phyloP scores from a whole-genome alignment of 1,139 yeast species.

The Pichia sp. region DNA sequence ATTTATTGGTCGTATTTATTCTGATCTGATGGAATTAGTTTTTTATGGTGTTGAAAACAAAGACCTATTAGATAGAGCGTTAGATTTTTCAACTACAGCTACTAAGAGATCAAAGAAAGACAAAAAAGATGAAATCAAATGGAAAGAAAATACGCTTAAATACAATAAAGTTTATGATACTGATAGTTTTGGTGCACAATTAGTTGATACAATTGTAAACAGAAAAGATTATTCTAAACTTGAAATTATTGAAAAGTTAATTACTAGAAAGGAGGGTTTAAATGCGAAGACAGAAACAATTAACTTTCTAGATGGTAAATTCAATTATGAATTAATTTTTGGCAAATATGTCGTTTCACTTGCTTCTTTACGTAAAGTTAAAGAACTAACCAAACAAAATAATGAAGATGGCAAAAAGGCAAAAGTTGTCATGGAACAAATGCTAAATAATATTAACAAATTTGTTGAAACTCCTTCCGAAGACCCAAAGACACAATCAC shows the following conservation, averaged over 20 bases:
- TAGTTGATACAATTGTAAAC: slow-evolving; percentile 6
- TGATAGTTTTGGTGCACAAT: slow-evolving; percentile 43
- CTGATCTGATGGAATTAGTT: slow-evolving; percentile 59
- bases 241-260: slow-evolving; percentile 7
- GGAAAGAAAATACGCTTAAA: slow-evolving; percentile 34
- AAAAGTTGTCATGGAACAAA: not conserved
- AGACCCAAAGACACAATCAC: slow-evolving; percentile 12
- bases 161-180: slow-evolving; percentile 39
- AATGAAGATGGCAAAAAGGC: slow-evolving; percentile 9
- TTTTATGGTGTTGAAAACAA: slow-evolving; percentile 22
- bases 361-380: slow-evolving; percentile 15
- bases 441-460: slow-evolving; percentile 4
- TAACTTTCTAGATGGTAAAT: slow-evolving; percentile 14
- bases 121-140: slow-evolving; percentile 33
- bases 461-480: slow-evolving; percentile 13
- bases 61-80: slow-evolving; percentile 12
- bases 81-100: slow-evolving; percentile 19
- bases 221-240: slow-evolving; percentile 11
- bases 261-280: slow-evolving; percentile 7
- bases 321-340: slow-evolving; percentile 11
- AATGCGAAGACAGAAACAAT: slow-evolving; percentile 9
- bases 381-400: slow-evolving; percentile 4
- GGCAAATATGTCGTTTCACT: slow-evolving; percentile 18
- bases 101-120: slow-evolving; percentile 26
- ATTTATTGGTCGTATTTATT: slow-evolving; percentile 60